Evolutionary conservation across 2,329 filamentous ascomycete species (phyloP).

Genomic region (Cercospora zeina): DNA sequence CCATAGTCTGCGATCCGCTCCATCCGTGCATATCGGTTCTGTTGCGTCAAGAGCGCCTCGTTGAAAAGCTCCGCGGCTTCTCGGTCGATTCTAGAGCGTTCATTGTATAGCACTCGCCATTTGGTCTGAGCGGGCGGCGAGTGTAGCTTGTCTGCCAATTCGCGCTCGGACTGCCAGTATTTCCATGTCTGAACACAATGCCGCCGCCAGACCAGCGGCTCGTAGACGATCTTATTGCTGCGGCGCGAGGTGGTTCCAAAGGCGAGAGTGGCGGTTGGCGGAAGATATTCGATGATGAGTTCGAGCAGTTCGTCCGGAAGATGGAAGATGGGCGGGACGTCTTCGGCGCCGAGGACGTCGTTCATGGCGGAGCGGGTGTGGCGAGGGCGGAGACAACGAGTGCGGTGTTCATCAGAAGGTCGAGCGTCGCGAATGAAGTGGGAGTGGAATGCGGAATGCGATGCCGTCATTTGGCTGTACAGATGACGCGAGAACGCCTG

Average conservation of each 20-base stretch:
- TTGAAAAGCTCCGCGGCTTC: constrained; percentile 54
- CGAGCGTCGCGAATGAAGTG: background rate
- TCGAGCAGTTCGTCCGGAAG: constrained; percentile 85
- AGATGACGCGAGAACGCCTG: background rate
- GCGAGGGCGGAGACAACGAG: background rate
- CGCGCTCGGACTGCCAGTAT: constrained; percentile 71
- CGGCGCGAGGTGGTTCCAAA: constrained; percentile 63
- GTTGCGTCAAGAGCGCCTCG: constrained; percentile 68
- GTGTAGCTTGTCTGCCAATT: constrained; percentile 58
- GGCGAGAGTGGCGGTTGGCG: constrained; percentile 53
- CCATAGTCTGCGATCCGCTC: constrained; percentile 70
- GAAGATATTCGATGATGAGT: constrained; percentile 67
- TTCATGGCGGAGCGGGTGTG: background rate
- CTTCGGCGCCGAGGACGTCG: constrained; percentile 5
- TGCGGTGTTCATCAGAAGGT: background rate
- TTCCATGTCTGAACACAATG: constrained; percentile 69
- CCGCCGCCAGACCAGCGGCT: constrained; percentile 75
- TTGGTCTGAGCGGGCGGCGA: constrained; percentile 37
- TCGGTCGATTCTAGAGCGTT: constrained; percentile 41
- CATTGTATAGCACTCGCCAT: constrained; percentile 64
- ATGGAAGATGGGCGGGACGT: constrained; percentile 24
- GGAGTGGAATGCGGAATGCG: background rate
- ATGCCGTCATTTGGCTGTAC: background rate
- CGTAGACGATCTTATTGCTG: constrained; percentile 65
- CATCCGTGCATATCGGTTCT: constrained; percentile 67